Evolutionary conservation across 2,329 filamentous ascomycete species (phyloP), one percentile per base, ranked within the genome.

Genomic region (Talaromyces sp.): DNA sequence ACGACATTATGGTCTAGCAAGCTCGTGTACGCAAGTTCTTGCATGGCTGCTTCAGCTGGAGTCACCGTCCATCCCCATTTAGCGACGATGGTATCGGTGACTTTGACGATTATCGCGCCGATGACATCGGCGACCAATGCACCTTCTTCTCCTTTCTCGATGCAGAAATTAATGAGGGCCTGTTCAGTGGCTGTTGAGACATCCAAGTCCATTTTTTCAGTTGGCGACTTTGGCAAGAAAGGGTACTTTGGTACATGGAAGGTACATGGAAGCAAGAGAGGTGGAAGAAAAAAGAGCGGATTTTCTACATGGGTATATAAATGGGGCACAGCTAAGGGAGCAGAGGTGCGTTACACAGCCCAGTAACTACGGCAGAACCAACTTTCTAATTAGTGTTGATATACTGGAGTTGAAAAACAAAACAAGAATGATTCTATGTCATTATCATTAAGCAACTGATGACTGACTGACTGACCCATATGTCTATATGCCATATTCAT

Each of bases 21-120:
- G 37, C 67, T 68, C 58, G 64, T 63, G 57, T 67, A 64, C 4
- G 69, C 68, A 37, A 68, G 68, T 56, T 68, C 63, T 10, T 71
- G 69, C n/a, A 50, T 50, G 3, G 24, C 47, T 50, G 47, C 47
- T 50, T 31, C 47, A 22, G 62, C 65, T 19, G 64, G 60, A 37
- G 47, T 70, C n/a, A 72, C 61, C 6, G 62, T 65, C 35, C 62
- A 35, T n/a, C 70, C 47, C 22, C 47, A 31, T 50, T 50, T 50
- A 0, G 47, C 47, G 7, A 50, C 24, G 7, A 70, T 66, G 11
- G 27, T 64, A 35, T 67, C 45, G 3, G 69, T 68, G 22, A 71
- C 43, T 60, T 64, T 64, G 45, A 64, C 56, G 3, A 59, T 8
- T 22, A 64, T 60, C 48, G 61, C 61, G 0, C 61, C 61, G 19